A percentile compares a stretch with the other conserved stretches of the same genome.
phyloP scores from a whole-genome alignment of 768 basidiomycete species.

The Porpolomopsis calyptriformis region DNA sequence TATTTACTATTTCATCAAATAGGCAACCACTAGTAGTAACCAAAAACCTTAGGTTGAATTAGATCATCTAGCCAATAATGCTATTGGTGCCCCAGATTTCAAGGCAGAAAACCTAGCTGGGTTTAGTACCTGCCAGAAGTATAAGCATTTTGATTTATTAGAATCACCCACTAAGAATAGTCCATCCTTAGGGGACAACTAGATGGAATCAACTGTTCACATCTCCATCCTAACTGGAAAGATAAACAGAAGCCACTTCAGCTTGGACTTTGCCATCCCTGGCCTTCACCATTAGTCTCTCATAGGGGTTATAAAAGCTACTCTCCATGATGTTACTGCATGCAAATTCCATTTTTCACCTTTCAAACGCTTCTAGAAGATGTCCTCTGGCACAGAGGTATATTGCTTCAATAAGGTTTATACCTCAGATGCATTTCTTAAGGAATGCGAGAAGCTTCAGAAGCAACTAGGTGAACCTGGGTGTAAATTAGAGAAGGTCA shows the following conservation, averaged over 20 bases:
- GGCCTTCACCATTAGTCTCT: slow-evolving; percentile 19
- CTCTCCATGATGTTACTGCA: slow-evolving; percentile 9
- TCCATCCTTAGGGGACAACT: slow-evolving; percentile 6
- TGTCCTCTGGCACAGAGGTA: slow-evolving; percentile 12
- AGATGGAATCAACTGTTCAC: slow-evolving; percentile 8
- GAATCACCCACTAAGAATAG: not conserved
- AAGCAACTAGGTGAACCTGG: slow-evolving; percentile 9
- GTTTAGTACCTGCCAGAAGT: slow-evolving; percentile 13
- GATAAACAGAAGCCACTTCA: slow-evolving; percentile 6
- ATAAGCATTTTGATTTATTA: slow-evolving; percentile 10
- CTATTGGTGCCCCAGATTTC: slow-evolving; percentile 15
- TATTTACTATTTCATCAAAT: slow-evolving; percentile 14
- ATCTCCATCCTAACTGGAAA: slow-evolving; percentile 12
- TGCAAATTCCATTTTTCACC: slow-evolving; percentile 16
- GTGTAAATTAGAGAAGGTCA: slow-evolving; percentile 14
- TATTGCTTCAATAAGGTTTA: slow-evolving; percentile 13
- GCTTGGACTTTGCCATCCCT: slow-evolving; percentile 15
- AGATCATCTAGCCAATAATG: slow-evolving; percentile 5
- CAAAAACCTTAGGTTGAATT: not conserved
- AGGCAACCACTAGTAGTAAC: slow-evolving; percentile 8
- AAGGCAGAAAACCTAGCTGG: slow-evolving; percentile 7
- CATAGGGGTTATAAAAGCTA: slow-evolving; percentile 16
- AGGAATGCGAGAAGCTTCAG: slow-evolving; percentile 14
- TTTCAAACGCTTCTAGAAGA: slow-evolving; percentile 17
- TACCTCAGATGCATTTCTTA: slow-evolving; percentile 10